Evolutionary conservation across 2,329 filamentous ascomycete genomes (phyloP), one percentile per base, ranked within the genome.

Genomic region (Penicillium janthinellum): DNA sequence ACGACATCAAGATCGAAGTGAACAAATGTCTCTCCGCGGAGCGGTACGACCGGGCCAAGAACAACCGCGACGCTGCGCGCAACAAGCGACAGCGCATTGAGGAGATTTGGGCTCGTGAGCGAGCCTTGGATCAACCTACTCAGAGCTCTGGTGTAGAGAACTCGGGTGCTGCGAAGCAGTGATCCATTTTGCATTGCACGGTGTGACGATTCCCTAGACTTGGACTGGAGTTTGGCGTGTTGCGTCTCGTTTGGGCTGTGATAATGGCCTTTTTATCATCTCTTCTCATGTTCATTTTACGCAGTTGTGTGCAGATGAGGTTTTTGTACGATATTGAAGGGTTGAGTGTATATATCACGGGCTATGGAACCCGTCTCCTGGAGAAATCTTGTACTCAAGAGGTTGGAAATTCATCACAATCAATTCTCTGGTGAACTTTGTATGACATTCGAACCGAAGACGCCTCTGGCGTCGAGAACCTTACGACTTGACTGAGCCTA

Each of bases 1-100:
- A 92, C 76, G 85, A 88, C 42, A 85, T 90, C 63, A 99, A 99
- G 78, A 83, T 86, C 44, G 82, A 91, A 59, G 90, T 99, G 69
- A 95, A 91, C 78, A 84, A 86, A 72, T 99, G 95, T 74, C 84
- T 99, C 54, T 87, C 90, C 64, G 87, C 84, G 39, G 91, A 96
- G 77, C 86, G 95, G 71, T 79, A 88, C 54, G 91, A 92, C 75
- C 87, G 89, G 58, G 93, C 93, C 54, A 86, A 85, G 65, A 80
- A 82, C 68, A 98, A 99, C 75, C 86, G 91, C 70, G 84, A 90
- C 74, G 75, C 82, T 66, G 84, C 91, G 63, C 85, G 86, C 77
- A 78, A 84, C 76, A 89, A 93, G 82, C 83, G 89, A 73, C 84
- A 88, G 66, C 85, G 87, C 73, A 87, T 96, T 68, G 86, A 91